phyloP scores from a whole-genome alignment of 768 basidiomycete species.

The Termitomyces sp. region DNA sequence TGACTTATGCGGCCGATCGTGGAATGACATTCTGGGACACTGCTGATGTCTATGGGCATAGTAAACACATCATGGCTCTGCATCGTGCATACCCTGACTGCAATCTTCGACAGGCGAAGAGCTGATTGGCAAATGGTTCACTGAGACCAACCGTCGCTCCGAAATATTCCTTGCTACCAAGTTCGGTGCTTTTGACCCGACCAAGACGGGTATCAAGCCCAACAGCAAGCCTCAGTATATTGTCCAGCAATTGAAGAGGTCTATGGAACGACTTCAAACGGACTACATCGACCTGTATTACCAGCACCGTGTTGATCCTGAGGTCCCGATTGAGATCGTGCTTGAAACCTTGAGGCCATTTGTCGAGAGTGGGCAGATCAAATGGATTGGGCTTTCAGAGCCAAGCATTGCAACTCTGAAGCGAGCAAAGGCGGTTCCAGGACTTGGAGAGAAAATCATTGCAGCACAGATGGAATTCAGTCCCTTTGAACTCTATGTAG shows the following conservation, averaged over 20 bases:
- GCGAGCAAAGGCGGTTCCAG: slow-evolving; percentile 42
- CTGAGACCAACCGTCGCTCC: slow-evolving; percentile 42
- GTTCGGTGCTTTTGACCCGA: slow-evolving; percentile 10
- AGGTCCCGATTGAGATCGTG: slow-evolving; percentile 41
- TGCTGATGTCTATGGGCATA: slow-evolving; percentile 38
- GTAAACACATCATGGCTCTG: slow-evolving; percentile 10
- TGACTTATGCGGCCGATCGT: slow-evolving; percentile 18
- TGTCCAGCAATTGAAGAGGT: slow-evolving; percentile 27
- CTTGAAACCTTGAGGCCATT: slow-evolving; percentile 1
- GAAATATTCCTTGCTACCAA: slow-evolving; percentile 64
- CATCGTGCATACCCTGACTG: background rate
- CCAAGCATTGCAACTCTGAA: slow-evolving; percentile 36
- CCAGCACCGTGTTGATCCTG: slow-evolving; percentile 35
- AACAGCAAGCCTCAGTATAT: slow-evolving; percentile 23
- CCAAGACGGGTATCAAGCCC: slow-evolving; percentile 19
- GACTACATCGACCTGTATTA: slow-evolving; percentile 41
- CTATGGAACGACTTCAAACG: slow-evolving; percentile 36
- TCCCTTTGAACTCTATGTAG: slow-evolving; percentile 38
- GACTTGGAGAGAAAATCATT: slow-evolving; percentile 24
- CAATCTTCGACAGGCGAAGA: slow-evolving; percentile 6
- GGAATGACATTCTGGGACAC: slow-evolving; percentile 42
- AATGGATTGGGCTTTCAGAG: slow-evolving; percentile 49
- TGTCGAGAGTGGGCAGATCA: slow-evolving; percentile 20
- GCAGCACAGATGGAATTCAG: slow-evolving; percentile 41
- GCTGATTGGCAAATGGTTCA: slow-evolving; percentile 29